Percentiles rank a stretch among this genome's conserved stretches.
These are phyloP conservation scores for Heterobasidion annosum DNA, from an alignment of 1,284 basidiomycete species.

Conservation along the genomic window DNA sequence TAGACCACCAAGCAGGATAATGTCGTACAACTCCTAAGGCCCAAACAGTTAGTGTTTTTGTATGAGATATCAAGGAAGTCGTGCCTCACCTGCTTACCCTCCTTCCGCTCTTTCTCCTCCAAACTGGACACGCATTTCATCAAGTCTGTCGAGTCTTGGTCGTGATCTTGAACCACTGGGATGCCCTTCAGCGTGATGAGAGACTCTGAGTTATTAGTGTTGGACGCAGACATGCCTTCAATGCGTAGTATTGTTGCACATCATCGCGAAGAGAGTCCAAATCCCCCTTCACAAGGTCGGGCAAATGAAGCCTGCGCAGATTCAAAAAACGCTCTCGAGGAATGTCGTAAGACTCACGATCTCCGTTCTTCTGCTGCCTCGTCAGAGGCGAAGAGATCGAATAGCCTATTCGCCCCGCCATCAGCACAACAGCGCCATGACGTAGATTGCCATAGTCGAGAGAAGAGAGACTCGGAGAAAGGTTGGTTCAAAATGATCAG, in stretches of 20 bases:
- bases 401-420: slow-evolving; percentile 87
- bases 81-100: slow-evolving; percentile 24
- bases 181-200: slow-evolving; percentile 45
- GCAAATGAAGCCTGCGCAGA: slow-evolving; percentile 34
- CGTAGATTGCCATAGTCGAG: slow-evolving; percentile 61
- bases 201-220: neutral
- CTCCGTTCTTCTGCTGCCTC: neutral
- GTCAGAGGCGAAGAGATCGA: slow-evolving; percentile 44
- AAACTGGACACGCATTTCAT: slow-evolving; percentile 83
- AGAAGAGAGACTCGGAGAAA: slow-evolving; percentile 57
- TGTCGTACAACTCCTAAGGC: slow-evolving; percentile 37
- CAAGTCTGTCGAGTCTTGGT: slow-evolving; percentile 87
- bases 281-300: slow-evolving; percentile 89
- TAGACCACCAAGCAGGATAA: slow-evolving; percentile 84
- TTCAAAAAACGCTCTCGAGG: neutral
- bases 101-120: slow-evolving; percentile 37
- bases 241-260: slow-evolving; percentile 62
- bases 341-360: neutral
- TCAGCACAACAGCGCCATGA: slow-evolving; percentile 78
- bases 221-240: slow-evolving; percentile 29
- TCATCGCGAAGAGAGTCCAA: slow-evolving; percentile 81
- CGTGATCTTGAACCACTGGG: slow-evolving; percentile 52
- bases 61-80: too few species aligned
- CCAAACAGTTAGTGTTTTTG: neutral
- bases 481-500: slow-evolving; percentile 88